Conservation (phyloP, 2,329 filamentous ascomycete species). For the Verruconis gallopava region DNA sequence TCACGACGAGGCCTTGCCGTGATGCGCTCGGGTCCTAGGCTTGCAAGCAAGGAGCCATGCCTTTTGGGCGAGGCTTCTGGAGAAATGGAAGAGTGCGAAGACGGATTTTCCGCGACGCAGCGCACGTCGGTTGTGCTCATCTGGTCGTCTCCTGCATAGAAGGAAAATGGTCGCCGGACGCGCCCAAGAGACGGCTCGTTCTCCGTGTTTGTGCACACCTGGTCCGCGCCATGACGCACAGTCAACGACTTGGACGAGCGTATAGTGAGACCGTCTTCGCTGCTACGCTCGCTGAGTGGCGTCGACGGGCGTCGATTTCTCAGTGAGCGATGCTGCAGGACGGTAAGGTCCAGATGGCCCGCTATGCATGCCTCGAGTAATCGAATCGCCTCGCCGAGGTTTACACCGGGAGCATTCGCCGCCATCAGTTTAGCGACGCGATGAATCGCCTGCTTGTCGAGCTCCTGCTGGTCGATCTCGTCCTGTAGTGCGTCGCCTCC, state of each 20-base stretch:
- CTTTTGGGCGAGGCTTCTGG: not conserved
- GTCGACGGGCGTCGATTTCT: not conserved
- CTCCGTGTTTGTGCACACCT: slow-evolving; percentile 4
- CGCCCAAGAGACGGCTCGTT: not conserved
- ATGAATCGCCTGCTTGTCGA: slow-evolving; percentile 3
- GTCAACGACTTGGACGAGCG: not conserved
- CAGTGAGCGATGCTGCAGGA: not conserved
- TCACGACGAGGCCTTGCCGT: slow-evolving; percentile 4
- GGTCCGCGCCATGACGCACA: not conserved
- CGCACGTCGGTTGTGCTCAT: not conserved
- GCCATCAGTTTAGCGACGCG: slow-evolving; percentile 8
- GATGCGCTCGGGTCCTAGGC: slow-evolving; percentile 1
- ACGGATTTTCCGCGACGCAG: not conserved
- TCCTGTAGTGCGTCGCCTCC: slow-evolving; percentile 2
- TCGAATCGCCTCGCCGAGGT: not conserved
- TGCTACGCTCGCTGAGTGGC: not conserved
- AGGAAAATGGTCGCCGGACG: slow-evolving; percentile 6
- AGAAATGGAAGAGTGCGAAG: not conserved
- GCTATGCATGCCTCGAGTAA: not conserved
- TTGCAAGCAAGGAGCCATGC: slow-evolving; percentile 4
- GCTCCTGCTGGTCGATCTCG: slow-evolving; percentile 6
- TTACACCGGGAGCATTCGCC: not conserved
- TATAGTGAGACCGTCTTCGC: not conserved
- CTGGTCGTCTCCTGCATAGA: slow-evolving; percentile 7
- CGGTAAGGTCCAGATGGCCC: not conserved